phyloP scores from a whole-genome alignment of 2,329 filamentous ascomycete species.

The Colletotrichum aenigma region DNA sequence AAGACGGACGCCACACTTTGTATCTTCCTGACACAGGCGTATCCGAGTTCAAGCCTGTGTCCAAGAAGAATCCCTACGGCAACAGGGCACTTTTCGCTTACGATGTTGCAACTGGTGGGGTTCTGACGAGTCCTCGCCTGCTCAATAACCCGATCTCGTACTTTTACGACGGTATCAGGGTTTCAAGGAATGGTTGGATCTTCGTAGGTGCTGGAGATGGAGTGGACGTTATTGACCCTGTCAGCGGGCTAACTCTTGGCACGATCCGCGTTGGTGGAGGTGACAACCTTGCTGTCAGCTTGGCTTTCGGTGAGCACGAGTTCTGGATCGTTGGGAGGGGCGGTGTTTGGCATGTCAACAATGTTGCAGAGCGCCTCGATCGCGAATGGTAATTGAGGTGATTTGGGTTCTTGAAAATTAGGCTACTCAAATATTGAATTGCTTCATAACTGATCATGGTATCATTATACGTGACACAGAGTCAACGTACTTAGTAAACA shows the following conservation, averaged over 20 bases:
- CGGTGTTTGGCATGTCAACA: not conserved
- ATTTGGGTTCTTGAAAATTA: not conserved
- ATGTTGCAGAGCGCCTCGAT: not conserved
- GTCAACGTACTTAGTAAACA: slow-evolving; percentile 22
- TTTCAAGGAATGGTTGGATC: not conserved
- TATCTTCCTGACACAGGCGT: not conserved
- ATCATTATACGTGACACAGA: not conserved
- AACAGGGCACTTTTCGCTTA: not conserved
- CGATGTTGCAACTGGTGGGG: not conserved
- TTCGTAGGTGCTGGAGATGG: not conserved
- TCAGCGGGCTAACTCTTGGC: not conserved
- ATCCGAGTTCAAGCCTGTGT: not conserved
- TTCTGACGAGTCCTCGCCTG: not conserved
- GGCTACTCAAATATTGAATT: not conserved
- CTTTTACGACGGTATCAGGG: not conserved
- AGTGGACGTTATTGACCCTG: not conserved
- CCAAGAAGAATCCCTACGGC: not conserved
- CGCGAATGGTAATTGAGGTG: not conserved
- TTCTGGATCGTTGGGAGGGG: not conserved
- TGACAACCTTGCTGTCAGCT: not conserved
- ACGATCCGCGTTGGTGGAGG: not conserved
- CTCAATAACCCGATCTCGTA: not conserved
- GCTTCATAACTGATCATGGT: not conserved
- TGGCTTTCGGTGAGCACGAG: not conserved
- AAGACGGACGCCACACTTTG: not conserved